phyloP scores from a whole-genome alignment of 2,329 filamentous ascomycete species.

The Colletotrichum higginsianum region DNA sequence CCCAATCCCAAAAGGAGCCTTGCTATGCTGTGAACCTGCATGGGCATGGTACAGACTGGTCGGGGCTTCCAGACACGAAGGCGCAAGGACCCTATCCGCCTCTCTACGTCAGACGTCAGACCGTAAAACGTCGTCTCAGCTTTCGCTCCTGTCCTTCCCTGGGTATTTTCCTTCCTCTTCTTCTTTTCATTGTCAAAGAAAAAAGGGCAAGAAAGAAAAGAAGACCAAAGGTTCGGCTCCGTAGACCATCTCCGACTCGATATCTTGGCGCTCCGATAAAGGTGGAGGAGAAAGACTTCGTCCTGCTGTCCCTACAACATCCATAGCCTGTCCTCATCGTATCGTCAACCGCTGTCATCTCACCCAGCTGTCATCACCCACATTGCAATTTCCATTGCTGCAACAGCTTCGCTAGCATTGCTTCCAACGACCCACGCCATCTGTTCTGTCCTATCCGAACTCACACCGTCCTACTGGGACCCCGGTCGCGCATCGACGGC shows the following conservation, averaged over 20 bases:
- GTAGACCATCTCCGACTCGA: background rate
- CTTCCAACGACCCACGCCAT: conserved; percentile 22
- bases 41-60: background rate
- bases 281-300: background rate
- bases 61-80: conserved; percentile 8
- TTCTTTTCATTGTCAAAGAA: conserved; percentile 20
- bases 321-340: background rate
- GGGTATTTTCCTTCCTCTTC: background rate
- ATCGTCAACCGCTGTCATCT: background rate
- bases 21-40: background rate
- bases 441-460: conserved; percentile 21
- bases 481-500: conserved; percentile 27
- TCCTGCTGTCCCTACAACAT: background rate
- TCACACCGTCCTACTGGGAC: conserved; percentile 13
- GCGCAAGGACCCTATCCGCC: background rate
- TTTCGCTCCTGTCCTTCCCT: background rate
- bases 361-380: conserved; percentile 11
- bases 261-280: no score
- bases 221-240: background rate
- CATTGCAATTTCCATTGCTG: conserved; percentile 30
- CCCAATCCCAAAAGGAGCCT: background rate
- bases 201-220: conserved; percentile 10
- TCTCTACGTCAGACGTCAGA: background rate
- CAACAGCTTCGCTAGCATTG: conserved; percentile 27
- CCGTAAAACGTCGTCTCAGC: conserved; percentile 8